Evolutionary conservation across 768 basidiomycete species (phyloP), one percentile per base, ranked within the genome.

Genomic region (Suillus lakei): DNA sequence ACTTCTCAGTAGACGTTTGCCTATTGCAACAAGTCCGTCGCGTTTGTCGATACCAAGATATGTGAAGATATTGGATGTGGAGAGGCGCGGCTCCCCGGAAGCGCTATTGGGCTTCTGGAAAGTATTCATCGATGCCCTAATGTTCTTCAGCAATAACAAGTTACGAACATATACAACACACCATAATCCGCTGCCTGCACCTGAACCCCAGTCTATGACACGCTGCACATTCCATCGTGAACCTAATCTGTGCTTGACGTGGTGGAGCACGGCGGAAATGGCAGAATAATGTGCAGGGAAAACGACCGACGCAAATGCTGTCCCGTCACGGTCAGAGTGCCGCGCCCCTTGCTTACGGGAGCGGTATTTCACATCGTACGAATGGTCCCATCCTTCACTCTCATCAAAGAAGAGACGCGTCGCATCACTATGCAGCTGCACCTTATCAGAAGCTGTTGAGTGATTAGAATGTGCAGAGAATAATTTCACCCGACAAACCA

Each of bases 281-380:
- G 89, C 93, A 54, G 93, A 86, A 74, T 92, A 96, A 78, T 95
- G 91, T 4, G 90, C 88, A 1, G 95, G 95, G 68, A 96, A 84
- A n/a, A 89, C 91, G 58, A 96, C 84, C 15, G 92, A 88, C 16
- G 91, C 90, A 74, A 95, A 96, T 5, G 95, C 95, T 30, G 91
- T 88, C 28, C 90, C 93, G 68, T 95, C 92, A 32, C 91, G 84
- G 62, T 85, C 82, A 46, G 80, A 80, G 74, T 92, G 91, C 32
- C 84, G 84, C 64, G 76, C 76, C 41, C 84, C 82, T 71, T 91
- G 89, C 61, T 80, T 78, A 48, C 81, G 78, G 15, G 88, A 89
- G 67, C 84, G 87, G 75, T 93, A 92, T 65, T 78, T 80, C 10
- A 81, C 80, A 63, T 88, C 80, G 72, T 88, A 90, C 12, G 82